Conservation (phyloP, 2,329 filamentous ascomycete genomes). For the Rhynchosporium secalis region DNA sequence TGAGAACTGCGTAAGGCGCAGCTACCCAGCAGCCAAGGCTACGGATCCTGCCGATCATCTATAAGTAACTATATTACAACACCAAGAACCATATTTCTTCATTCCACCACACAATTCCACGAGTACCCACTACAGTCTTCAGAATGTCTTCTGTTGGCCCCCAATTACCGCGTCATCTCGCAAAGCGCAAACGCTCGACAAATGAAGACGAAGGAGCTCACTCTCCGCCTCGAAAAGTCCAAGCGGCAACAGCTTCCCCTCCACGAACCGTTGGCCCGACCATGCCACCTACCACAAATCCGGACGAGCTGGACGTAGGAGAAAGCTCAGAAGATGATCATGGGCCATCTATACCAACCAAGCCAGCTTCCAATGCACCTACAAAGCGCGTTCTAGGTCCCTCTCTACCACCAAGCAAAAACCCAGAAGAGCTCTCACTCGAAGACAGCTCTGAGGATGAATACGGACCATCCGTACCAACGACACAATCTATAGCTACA, state of each 20-base stretch:
- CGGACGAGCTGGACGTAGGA: slow-evolving; percentile 50
- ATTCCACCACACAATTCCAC: slow-evolving; percentile 14
- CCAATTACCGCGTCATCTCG: slow-evolving; percentile 64
- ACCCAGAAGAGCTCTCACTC: slow-evolving; percentile 48
- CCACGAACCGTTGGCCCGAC: slow-evolving; percentile 33
- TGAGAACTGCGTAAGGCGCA: slow-evolving; percentile 20
- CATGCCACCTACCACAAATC: slow-evolving; percentile 41
- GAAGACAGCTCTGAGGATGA: slow-evolving; percentile 43
- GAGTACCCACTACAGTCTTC: neutral
- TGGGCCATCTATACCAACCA: slow-evolving; percentile 28
- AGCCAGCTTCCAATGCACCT: slow-evolving; percentile 21
- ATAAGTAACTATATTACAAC: slow-evolving; percentile 12
- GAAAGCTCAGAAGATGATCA: slow-evolving; percentile 44
- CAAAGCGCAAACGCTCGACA: slow-evolving; percentile 59
- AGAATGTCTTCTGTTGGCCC: slow-evolving; percentile 56
- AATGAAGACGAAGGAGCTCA: slow-evolving; percentile 44
- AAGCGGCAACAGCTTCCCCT: slow-evolving; percentile 32
- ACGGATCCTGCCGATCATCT: slow-evolving; percentile 14
- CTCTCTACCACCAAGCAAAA: slow-evolving; percentile 41
- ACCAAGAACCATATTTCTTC: slow-evolving; percentile 2
- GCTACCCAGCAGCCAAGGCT: slow-evolving; percentile 11
- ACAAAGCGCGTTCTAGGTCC: slow-evolving; percentile 37
- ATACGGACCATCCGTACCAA: slow-evolving; percentile 37
- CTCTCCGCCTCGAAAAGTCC: slow-evolving; percentile 49
- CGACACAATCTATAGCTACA: slow-evolving; percentile 22